These are phyloP conservation scores for Aspergillus ochraceoroseus DNA, from an alignment of 2,329 filamentous ascomycete genomes.

Conservation along the genomic window DNA sequence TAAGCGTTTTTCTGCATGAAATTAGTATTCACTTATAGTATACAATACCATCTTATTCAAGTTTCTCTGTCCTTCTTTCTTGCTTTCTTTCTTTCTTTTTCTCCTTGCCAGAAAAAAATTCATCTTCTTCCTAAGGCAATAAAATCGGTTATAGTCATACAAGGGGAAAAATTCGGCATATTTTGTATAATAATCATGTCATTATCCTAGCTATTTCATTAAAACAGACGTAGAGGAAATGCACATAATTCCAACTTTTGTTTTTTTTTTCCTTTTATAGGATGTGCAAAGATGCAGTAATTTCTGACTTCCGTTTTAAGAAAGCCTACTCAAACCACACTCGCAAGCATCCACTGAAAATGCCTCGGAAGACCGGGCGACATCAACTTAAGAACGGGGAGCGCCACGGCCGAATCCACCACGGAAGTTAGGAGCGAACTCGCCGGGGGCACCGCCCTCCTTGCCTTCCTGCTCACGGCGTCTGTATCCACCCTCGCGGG, in stretches of 20 bases:
- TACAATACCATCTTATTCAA: conserved; percentile 1
- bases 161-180: too few relatives aligned
- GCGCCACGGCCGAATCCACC: conserved; percentile 79
- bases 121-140: too few relatives aligned
- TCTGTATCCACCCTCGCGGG: conserved; percentile 83
- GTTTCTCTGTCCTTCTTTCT: too few relatives aligned
- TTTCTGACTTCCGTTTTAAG: conserved; percentile 23
- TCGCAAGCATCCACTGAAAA: conserved; percentile 20
- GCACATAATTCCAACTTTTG: conserved; percentile 27
- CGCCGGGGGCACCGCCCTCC: conserved; percentile 86
- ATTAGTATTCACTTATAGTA: background rate
- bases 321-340: conserved; percentile 30
- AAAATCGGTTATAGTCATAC: too few relatives aligned
- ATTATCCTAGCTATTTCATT: conserved; percentile 32
- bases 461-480: conserved; percentile 82
- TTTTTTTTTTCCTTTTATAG: conserved; percentile 22
- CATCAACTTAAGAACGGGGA: conserved; percentile 51
- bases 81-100: too few relatives aligned
- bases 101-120: too few relatives aligned
- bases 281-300: conserved; percentile 24
- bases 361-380: conserved; percentile 35
- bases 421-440: conserved; percentile 90
- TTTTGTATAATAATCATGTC: conserved; percentile 32
- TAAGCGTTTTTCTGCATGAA: conserved; percentile 37
- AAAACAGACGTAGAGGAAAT: conserved; percentile 24